Conservation (phyloP, 2,329 filamentous ascomycete genomes). For the Pseudopyrenochaeta lycopersici region DNA sequence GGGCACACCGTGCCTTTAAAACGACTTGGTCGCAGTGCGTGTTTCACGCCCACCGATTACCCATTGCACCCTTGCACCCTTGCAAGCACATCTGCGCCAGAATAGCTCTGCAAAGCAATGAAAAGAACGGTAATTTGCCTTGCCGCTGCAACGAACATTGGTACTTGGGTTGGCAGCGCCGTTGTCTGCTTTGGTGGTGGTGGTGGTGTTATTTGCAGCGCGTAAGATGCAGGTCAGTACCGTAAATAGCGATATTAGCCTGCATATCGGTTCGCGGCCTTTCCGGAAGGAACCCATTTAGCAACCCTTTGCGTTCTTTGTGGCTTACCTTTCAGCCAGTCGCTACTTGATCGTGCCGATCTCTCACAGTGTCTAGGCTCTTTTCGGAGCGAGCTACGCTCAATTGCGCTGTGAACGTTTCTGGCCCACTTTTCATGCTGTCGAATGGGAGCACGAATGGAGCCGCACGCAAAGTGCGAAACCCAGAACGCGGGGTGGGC, state of each 20-base stretch:
- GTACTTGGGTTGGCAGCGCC: slow-evolving; percentile 10
- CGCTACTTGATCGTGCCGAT: slow-evolving; percentile 10
- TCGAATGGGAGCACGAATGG: slow-evolving; percentile 24
- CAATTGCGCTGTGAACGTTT: slow-evolving; percentile 7
- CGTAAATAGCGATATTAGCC: slow-evolving; percentile 28
- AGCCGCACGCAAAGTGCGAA: slow-evolving; percentile 33
- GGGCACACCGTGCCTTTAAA: slow-evolving; percentile 45
- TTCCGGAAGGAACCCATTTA: slow-evolving; percentile 24
- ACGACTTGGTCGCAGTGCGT: slow-evolving; percentile 37
- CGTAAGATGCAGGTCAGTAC: slow-evolving; percentile 31
- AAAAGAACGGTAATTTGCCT: slow-evolving; percentile 27
- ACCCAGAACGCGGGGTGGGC: slow-evolving; percentile 33
- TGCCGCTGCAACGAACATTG: slow-evolving; percentile 25
- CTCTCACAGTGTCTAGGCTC: slow-evolving; percentile 5
- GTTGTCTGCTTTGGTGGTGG: slow-evolving; percentile 10
- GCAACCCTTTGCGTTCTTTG: slow-evolving; percentile 7
- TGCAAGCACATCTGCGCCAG: slow-evolving; percentile 10
- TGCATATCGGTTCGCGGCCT: slow-evolving; percentile 6
- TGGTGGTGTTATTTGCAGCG: slow-evolving; percentile 29
- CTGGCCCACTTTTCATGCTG: neutral
- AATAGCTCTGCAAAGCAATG: slow-evolving; percentile 24
- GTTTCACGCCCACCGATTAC: slow-evolving; percentile 37
- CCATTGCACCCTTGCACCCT: slow-evolving; percentile 17
- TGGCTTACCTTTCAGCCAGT: slow-evolving; percentile 5
- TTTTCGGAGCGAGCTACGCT: slow-evolving; percentile 2